Base-by-base conservation (phyloP, 306 rosid species). In the Sindora glabra region DNA sequence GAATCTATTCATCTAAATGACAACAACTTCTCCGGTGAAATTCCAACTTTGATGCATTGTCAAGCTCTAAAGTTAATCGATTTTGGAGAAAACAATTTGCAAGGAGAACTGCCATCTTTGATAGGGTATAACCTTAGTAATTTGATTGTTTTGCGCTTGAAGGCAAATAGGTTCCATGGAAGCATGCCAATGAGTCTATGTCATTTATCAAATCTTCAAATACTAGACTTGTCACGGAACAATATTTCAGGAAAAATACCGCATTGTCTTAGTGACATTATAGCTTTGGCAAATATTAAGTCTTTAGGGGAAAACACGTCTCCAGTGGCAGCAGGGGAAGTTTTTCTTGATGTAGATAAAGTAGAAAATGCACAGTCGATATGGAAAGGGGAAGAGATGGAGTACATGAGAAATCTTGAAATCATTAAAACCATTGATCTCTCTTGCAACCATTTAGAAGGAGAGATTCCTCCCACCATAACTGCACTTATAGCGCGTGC, bases 201-300 rank as follows among this genome's bases (percentile, higher is more conserved):
- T 11, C 26, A 47, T 40, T 44, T 71, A 0, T 1, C 26, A 22
- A 22, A 13, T 37, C 73, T 75, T 39, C 70, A 54, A 38, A 15
- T 71, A 5, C 55, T 79, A 40, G 78, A 71, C 54, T 42, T 79
- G 16, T 49, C 81, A 1, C 8, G 37, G 6, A 75, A 79, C 23
- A 40, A 51, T 8, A 41, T 74, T 15, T 10, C 39, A 1, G 70
- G 81, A 21, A 3, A 18, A 18, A 75, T 79, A 33, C 81, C 81
- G 13, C 12, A 6, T 27, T 75, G 79, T 25, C 17, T 79, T 0
- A 7, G 16, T 33, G 16, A 64, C 33, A 39, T 79, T 23, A 29
- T 0, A 6, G 64, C 61, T 0, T 46, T 67, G 50, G 7, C 37
- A 12, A 9, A 40, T 22, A 0, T 5, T 1, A 13, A 1, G 5